phyloP scores from a whole-genome alignment of 2,329 filamentous ascomycete genomes.

The Botrytis galanthina region DNA sequence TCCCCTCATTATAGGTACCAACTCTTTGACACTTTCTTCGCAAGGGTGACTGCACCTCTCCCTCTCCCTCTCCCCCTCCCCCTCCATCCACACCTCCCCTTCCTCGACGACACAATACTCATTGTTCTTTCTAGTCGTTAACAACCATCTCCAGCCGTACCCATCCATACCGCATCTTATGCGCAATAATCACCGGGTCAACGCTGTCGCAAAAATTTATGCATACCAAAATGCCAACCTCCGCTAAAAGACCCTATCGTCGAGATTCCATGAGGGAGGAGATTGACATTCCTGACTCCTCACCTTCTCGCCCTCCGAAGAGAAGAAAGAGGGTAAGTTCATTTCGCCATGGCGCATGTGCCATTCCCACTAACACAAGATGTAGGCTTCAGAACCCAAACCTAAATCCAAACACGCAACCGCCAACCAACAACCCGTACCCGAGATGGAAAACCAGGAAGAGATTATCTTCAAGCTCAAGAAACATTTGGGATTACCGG shows the following conservation, averaged over 20 bases:
- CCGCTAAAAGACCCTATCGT: conserved; percentile 42
- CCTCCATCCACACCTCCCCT: conserved; percentile 6
- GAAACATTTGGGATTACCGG: conserved; percentile 33
- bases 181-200: conserved; percentile 16
- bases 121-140: conserved; percentile 12
- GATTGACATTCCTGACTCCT: conserved; percentile 44
- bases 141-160: background rate
- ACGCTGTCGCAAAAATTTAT: conserved; percentile 23
- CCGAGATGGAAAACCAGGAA: conserved; percentile 46
- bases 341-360: background rate
- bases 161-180: conserved; percentile 1
- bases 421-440: conserved; percentile 30
- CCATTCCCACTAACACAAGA: conserved; percentile 20
- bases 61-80: conserved; percentile 22
- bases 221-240: conserved; percentile 40
- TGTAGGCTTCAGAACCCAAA: conserved; percentile 42
- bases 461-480: conserved; percentile 42
- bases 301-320: conserved; percentile 61
- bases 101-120: conserved; percentile 17
- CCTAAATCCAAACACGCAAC: conserved; percentile 1
- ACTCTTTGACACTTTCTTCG: conserved; percentile 29
- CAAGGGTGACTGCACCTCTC: conserved; percentile 23
- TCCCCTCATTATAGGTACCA: conserved; percentile 2
- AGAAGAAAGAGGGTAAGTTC: conserved; percentile 58
- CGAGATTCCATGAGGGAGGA: conserved; percentile 38